These are phyloP conservation scores for Didymella exigua DNA, from an alignment of 2,329 filamentous ascomycete species.

Conservation along the genomic window DNA sequence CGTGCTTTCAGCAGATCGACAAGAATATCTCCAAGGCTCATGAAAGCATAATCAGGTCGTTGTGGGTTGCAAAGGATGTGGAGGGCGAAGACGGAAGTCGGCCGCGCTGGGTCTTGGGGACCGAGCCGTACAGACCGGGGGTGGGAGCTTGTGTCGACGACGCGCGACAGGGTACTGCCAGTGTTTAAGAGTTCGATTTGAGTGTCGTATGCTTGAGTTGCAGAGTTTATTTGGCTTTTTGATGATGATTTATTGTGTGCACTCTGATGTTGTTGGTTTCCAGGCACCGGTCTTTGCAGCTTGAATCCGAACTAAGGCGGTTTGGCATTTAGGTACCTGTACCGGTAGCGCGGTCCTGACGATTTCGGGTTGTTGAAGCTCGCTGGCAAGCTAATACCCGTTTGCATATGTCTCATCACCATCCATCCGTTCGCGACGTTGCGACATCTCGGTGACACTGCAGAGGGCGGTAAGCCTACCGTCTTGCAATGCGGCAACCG, in stretches of 20 bases:
- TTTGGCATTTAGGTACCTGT: background rate
- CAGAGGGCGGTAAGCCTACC: background rate
- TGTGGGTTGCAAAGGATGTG: conserved; percentile 8
- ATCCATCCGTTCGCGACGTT: background rate
- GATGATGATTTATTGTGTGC: background rate
- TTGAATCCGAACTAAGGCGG: background rate
- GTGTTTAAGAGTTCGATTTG: background rate
- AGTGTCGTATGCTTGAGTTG: background rate
- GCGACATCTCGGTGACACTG: background rate
- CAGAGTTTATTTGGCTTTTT: too few species aligned
- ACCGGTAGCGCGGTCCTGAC: background rate
- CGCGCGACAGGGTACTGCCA: background rate
- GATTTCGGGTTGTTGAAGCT: background rate
- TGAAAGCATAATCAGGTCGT: conserved; percentile 1
- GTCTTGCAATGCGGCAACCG: background rate
- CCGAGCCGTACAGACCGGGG: conserved; percentile 3
- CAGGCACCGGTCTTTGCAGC: background rate
- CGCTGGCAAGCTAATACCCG: background rate
- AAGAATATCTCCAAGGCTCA: background rate
- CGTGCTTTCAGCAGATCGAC: background rate
- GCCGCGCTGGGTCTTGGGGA: conserved; percentile 18
- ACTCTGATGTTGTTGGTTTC: background rate
- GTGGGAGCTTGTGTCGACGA: conserved; percentile 22
- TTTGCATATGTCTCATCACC: background rate
- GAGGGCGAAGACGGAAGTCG: conserved; percentile 23